Base-by-base conservation (phyloP, 495 filamentous ascomycete species). In the Aspergillus nanangensis region DNA sequence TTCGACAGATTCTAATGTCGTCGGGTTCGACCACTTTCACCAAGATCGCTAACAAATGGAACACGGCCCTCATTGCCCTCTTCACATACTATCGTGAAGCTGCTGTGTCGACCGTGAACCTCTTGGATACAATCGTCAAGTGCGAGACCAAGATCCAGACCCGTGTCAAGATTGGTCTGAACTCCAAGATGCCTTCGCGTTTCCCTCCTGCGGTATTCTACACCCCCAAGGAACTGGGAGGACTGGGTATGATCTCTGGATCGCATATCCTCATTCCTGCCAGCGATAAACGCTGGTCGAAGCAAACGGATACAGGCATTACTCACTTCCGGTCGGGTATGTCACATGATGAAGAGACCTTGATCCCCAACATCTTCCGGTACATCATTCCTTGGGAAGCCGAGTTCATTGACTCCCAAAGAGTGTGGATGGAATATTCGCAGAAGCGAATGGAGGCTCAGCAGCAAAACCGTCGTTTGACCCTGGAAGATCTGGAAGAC, bases 11-110 rank as follows among this genome's bases (percentile, higher is more conserved):
- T 62, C 79, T 99, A 21, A 99, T 99, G 94, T 95, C 90, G 10
- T 97, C 92, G 49, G 94, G 94, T 20, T 95, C 90, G 3, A 99
- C 94, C 3, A 99, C 94, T 1, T 99, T 99, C 75, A 99, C 94
- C 38, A 99, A 99, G 79, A 99, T 99, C 57, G 94, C 94, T 38
- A 99, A 99, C 66, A 99, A 99, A 66, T 99, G 94, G 94, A 99
- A 99, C 65, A 97, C 94, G 0, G 90, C 87, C 5, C 71, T 99
- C 45, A 99, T 99, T 59, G 92, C 94, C n/a, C 76, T 99, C 20
- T 99, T 99, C 72, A 99, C 94, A 0, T 99, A 99, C 65, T 99
- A 97, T 61, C 90, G 94, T 58, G 94, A 99, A 60, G 94, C 94
- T 31, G 94, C 91, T 24, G 90, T 97, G n/a, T 93, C 89, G 8